A percentile compares a stretch with the other conserved stretches of the same genome.
Conservation (phyloP, 306 rosid species). For the Malus asiatica region DNA sequence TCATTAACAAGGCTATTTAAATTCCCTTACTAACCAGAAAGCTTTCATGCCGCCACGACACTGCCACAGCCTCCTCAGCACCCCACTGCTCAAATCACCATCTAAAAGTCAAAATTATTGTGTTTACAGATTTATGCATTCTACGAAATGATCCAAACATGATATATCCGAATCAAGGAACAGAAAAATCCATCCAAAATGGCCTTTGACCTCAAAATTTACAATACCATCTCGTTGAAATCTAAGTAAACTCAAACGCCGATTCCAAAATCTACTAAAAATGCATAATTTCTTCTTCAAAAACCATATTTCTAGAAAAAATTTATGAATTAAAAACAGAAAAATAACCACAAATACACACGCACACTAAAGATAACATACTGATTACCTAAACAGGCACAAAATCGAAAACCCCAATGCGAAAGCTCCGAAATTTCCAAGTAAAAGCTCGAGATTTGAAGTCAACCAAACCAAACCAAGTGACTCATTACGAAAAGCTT, state of each 20-base stretch:
- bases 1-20: background rate
- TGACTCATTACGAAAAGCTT: constrained; percentile 9
- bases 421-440: constrained; percentile 15
- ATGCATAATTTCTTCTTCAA: background rate
- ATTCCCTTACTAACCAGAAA: background rate
- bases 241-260: background rate
- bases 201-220: background rate
- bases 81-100: constrained; percentile 8
- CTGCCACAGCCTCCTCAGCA: background rate
- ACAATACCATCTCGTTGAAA: background rate
- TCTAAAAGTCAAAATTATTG: background rate
- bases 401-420: constrained; percentile 11
- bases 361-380: constrained; percentile 4
- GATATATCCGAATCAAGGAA: background rate
- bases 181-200: background rate
- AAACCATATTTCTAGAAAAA: background rate
- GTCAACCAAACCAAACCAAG: constrained; percentile 52
- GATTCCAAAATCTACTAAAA: background rate
- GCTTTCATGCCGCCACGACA: background rate
- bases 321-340: background rate
- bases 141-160: background rate
- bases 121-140: background rate
- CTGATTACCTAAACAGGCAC: background rate
- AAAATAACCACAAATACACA: background rate
- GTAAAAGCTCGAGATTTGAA: constrained; percentile 30